Evolutionary conservation across 2,329 filamentous ascomycete species (phyloP), one percentile per base, ranked within the genome.

Genomic region (Hypoxylon sp.): DNA sequence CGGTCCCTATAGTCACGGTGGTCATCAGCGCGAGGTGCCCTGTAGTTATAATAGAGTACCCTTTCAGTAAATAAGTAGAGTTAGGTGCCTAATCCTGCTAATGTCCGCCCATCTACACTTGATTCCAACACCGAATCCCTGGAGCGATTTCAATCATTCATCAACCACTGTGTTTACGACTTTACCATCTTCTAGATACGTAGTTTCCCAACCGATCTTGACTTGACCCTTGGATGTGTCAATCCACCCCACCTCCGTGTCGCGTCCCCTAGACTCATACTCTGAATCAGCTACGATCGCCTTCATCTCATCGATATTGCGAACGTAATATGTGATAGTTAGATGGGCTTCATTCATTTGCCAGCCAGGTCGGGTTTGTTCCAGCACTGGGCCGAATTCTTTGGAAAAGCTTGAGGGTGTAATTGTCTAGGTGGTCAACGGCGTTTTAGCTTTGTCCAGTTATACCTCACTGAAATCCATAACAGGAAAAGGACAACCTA

Each of bases 201-300:
- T 33, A 5, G 59, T 62, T 39, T 62, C 59, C 59, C 59, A 62
- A 17, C 59, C 59, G 10, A 62, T 22, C 33, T 62, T 53, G 11
- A 62, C 10, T 9, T 62, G 47, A 8, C 59, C 59, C 26, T 54
- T 62, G 17, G 58, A 52, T 11, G 58, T 13, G n/a, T 61, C 59
- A 22, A 62, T 62, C 47, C 47, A 62, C 5, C 59, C 59, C n/a
- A 13, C 50, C 39, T 62, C 59, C 26, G 46, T 26, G 13, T 62
- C 59, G 47, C 59, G 59, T 3, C 59, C 48, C 29, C 24, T 44
- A 13, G 35, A 13, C 24, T 53, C 48, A 14, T 62, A 62, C 11
- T 54, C 59, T 5, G 50, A 48, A 33, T 54, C 59, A 47, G 5
- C 13, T 35, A 50, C n/a, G 11, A 62, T 22, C 3, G 24, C 24